phyloP scores from a whole-genome alignment of 257 asterid species.

The Ocimum tenuiflorum region DNA sequence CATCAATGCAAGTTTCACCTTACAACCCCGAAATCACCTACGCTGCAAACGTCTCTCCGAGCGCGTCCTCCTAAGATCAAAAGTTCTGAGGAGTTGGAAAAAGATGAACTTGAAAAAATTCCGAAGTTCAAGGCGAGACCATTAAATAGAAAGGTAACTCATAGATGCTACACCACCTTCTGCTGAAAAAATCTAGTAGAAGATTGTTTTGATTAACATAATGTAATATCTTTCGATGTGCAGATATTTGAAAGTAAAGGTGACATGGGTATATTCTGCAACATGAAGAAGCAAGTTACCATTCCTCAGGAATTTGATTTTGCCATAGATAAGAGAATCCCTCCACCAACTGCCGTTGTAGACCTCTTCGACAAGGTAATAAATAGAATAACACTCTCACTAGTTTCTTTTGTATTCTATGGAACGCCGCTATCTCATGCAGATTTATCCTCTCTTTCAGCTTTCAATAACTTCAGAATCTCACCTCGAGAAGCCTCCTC shows the following conservation, averaged over 20 bases:
- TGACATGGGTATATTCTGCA: slow-evolving; percentile 68
- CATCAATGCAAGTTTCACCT: slow-evolving; percentile 67
- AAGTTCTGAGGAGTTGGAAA: slow-evolving; percentile 62
- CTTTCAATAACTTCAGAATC: slow-evolving; percentile 71
- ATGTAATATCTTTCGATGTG: not conserved
- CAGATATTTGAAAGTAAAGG: slow-evolving; percentile 95
- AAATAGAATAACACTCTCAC: not conserved
- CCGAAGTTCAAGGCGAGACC: slow-evolving; percentile 94
- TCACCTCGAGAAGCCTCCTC: slow-evolving; percentile 50
- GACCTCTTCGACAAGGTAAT: slow-evolving; percentile 76
- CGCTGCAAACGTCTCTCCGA: slow-evolving; percentile 66
- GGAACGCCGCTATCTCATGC: not conserved
- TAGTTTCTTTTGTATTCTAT: not conserved
- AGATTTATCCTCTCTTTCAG: slow-evolving; percentile 29
- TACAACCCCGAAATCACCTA: slow-evolving; percentile 82
- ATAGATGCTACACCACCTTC: not conserved
- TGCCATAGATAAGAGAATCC: slow-evolving; percentile 78
- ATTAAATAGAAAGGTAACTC: slow-evolving; percentile 67
- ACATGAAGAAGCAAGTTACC: slow-evolving; percentile 71
- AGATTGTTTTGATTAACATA: not conserved
- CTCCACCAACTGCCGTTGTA: slow-evolving; percentile 53
- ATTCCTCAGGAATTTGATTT: slow-evolving; percentile 83
- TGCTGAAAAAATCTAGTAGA: not conserved
- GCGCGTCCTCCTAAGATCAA: slow-evolving; percentile 78
- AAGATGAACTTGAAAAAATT: slow-evolving; percentile 59